phyloP scores from a whole-genome alignment of 805 yeast genomes.

The Naumovozyma baii region DNA sequence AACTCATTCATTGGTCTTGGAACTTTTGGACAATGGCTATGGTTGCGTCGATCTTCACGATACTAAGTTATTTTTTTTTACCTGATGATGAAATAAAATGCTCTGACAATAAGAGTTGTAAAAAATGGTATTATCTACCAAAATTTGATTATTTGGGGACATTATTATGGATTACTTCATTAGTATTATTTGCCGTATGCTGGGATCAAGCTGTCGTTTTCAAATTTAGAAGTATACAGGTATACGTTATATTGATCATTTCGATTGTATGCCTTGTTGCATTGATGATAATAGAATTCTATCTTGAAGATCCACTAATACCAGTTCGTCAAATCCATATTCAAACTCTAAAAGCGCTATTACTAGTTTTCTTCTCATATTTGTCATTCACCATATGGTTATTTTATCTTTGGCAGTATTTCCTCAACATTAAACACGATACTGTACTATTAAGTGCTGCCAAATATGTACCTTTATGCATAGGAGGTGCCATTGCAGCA shows the following conservation, averaged over 20 bases:
- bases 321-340: slow-evolving; percentile 28
- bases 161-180: slow-evolving; percentile 41
- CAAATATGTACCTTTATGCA: slow-evolving; percentile 33
- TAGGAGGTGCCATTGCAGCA: slow-evolving; percentile 46
- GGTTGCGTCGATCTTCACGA: slow-evolving; percentile 28
- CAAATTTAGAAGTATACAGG: slow-evolving; percentile 49
- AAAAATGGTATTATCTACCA: not conserved
- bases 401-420: slow-evolving; percentile 41
- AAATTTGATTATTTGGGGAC: slow-evolving; percentile 37
- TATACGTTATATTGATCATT: slow-evolving; percentile 41
- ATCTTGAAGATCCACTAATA: slow-evolving; percentile 44
- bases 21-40: slow-evolving; percentile 42
- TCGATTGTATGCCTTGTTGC: slow-evolving; percentile 33
- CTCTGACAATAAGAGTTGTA: not conserved
- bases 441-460: slow-evolving; percentile 36
- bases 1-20: slow-evolving; percentile 52
- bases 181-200: slow-evolving; percentile 48
- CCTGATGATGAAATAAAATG: slow-evolving; percentile 22
- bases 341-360: slow-evolving; percentile 2
- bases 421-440: slow-evolving; percentile 36
- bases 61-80: slow-evolving; percentile 30
- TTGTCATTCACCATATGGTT: slow-evolving; percentile 52
- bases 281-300: slow-evolving; percentile 27
- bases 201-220: slow-evolving; percentile 61
- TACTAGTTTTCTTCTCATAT: slow-evolving; percentile 33